phyloP scores from a whole-genome alignment of 371 early-diverging fungal species.

The Phascolomyces articulosus region DNA sequence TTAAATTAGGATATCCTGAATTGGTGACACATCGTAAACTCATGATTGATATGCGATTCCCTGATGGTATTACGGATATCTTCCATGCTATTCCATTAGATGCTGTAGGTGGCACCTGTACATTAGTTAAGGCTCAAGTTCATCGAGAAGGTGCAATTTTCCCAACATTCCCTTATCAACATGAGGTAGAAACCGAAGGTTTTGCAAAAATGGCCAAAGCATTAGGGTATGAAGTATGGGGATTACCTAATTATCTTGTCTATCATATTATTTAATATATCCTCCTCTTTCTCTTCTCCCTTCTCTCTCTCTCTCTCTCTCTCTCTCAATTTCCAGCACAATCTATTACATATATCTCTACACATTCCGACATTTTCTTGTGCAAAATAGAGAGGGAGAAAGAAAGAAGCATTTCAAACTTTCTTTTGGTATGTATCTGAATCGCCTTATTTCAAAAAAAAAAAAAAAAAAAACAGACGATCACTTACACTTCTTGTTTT shows the following conservation, averaged over 20 bases:
- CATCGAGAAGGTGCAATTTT: slow-evolving; percentile 72
- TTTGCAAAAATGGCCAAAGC: slow-evolving; percentile 76
- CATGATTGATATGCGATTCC: slow-evolving; percentile 47
- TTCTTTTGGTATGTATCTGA: too few relatives aligned
- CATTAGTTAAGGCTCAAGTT: slow-evolving; percentile 63
- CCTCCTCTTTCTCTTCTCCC: too few relatives aligned
- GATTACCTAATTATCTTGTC: slow-evolving; percentile 50
- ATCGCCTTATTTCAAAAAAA: too few relatives aligned
- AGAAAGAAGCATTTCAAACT: too few relatives aligned
- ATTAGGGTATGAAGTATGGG: slow-evolving; percentile 52
- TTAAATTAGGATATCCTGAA: slow-evolving; percentile 48
- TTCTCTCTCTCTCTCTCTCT: too few relatives aligned
- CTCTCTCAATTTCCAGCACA: too few relatives aligned
- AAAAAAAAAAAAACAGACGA: too few relatives aligned
- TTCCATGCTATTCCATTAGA: slow-evolving; percentile 51
- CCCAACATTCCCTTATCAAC: slow-evolving; percentile 64
- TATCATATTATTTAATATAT: slow-evolving; percentile 28
- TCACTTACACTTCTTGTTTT: too few relatives aligned
- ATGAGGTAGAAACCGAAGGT: slow-evolving; percentile 80
- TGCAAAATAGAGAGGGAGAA: too few relatives aligned
- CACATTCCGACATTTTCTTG: too few relatives aligned
- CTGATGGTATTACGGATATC: slow-evolving; percentile 25
- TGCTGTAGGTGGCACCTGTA: slow-evolving; percentile 70
- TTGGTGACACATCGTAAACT: slow-evolving; percentile 44
- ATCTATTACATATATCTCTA: too few relatives aligned